Percentiles rank a stretch among this genome's conserved stretches.
phyloP scores from a whole-genome alignment of 1,139 yeast species.

The Kodamaea sp. region DNA sequence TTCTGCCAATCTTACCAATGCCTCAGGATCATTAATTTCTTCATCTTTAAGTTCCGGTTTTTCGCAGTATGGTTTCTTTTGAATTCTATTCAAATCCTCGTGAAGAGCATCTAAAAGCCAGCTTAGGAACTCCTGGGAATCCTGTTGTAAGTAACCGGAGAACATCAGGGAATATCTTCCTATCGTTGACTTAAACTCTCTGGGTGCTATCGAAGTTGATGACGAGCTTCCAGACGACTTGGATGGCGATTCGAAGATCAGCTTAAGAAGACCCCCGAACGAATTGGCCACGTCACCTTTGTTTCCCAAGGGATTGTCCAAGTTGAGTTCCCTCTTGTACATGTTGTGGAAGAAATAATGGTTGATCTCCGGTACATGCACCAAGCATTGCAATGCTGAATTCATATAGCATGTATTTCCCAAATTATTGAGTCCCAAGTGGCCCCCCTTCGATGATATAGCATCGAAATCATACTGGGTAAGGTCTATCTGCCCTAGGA shows the following conservation, averaged over 20 bases:
- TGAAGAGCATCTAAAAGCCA: constrained; percentile 90
- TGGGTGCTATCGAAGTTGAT: constrained; percentile 48
- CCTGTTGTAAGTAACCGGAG: constrained; percentile 89
- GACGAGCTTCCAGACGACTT: constrained; percentile 1
- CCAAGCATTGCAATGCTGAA: constrained; percentile 88
- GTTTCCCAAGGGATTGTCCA: constrained; percentile 81
- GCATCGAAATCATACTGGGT: constrained; percentile 19
- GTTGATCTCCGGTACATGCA: constrained; percentile 83
- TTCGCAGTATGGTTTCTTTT: constrained; percentile 81
- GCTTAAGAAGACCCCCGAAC: constrained; percentile 66
- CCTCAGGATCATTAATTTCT: constrained; percentile 54
- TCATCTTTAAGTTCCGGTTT: constrained; percentile 78
- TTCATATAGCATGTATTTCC: constrained; percentile 98
- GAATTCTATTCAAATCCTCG: constrained; percentile 85
- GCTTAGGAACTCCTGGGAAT: constrained; percentile 91
- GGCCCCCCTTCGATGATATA: constrained; percentile 29
- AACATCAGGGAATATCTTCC: constrained; percentile 83
- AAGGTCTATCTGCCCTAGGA: constrained; percentile 20
- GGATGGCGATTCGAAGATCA: constrained; percentile 47
- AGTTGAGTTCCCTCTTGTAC: constrained; percentile 69
- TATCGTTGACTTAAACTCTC: constrained; percentile 75
- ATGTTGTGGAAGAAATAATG: constrained; percentile 68
- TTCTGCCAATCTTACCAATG: constrained; percentile 63
- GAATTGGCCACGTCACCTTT: constrained; percentile 77
- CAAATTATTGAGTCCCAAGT: constrained; percentile 70